Conservation (phyloP, 768 basidiomycete species). For the Psilocybe subaeruginosa region DNA sequence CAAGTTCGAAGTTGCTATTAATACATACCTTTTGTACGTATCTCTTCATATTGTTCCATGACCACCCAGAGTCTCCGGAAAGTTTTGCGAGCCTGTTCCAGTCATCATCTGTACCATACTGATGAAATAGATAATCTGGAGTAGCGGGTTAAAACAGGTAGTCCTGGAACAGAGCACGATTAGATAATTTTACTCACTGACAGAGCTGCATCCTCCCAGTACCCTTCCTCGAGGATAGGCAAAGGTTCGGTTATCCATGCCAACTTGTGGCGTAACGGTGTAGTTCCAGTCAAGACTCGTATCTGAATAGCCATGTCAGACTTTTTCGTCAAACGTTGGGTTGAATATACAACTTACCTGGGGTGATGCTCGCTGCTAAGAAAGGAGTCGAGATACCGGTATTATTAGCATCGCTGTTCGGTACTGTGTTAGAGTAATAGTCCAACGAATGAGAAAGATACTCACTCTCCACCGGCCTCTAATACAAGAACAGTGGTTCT, state of each 20-base stretch:
- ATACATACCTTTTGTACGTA: constrained; percentile 30
- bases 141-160: not conserved
- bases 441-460: not conserved
- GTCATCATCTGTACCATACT: constrained; percentile 37
- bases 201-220: constrained; percentile 34
- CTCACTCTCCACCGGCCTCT: constrained; percentile 58
- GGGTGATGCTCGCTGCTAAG: constrained; percentile 22
- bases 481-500: constrained; percentile 48
- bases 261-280: constrained; percentile 31
- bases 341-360: constrained; percentile 14
- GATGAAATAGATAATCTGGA: constrained; percentile 37
- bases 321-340: not conserved
- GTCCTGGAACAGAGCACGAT: not conserved
- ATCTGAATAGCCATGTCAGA: constrained; percentile 6
- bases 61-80: constrained; percentile 39
- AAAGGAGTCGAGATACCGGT: constrained; percentile 20
- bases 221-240: constrained; percentile 34
- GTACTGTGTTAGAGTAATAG: not conserved
- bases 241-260: constrained; percentile 30
- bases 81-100: constrained; percentile 35
- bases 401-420: constrained; percentile 22
- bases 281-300: constrained; percentile 36
- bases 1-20: too few relatives aligned
- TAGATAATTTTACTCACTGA: constrained; percentile 23
- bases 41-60: constrained; percentile 35